A percentile compares a stretch with the other conserved stretches of the same genome.
Conservation (phyloP, 2,329 filamentous ascomycete genomes). For the Sphaerulina populicola region DNA sequence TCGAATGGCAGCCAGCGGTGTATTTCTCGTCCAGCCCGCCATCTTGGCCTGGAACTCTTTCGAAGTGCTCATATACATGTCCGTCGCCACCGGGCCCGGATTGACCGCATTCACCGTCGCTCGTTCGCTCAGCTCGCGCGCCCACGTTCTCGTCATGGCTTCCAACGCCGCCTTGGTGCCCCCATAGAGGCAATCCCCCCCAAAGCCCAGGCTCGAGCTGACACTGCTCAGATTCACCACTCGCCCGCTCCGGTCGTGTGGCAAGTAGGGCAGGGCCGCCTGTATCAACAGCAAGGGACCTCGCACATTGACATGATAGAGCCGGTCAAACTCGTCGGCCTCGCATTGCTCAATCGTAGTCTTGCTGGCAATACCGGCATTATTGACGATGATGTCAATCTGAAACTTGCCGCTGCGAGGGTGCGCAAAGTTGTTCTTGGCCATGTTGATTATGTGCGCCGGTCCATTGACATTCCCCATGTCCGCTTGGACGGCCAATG, state of each 20-base stretch:
- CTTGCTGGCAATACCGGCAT: constrained; percentile 64
- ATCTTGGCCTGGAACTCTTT: constrained; percentile 52
- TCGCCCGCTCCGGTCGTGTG: constrained; percentile 56
- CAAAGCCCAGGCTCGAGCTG: constrained; percentile 50
- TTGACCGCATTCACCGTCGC: constrained; percentile 60
- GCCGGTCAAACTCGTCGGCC: constrained; percentile 57
- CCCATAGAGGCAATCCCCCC: constrained; percentile 54
- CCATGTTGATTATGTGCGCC: constrained; percentile 50
- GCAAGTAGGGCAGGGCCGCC: constrained; percentile 62
- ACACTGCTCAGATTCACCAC: constrained; percentile 57
- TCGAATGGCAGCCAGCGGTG: constrained; percentile 57
- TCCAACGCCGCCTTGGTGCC: constrained; percentile 60
- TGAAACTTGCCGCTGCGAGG: constrained; percentile 51
- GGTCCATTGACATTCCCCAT: constrained; percentile 56
- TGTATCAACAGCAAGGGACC: constrained; percentile 72
- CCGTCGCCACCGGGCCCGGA: constrained; percentile 57
- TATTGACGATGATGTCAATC: constrained; percentile 81
- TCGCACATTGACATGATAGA: constrained; percentile 73
- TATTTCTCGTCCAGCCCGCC: constrained; percentile 52
- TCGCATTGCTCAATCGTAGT: constrained; percentile 56
- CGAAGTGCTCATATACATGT: constrained; percentile 53
- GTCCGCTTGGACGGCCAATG: constrained; percentile 61
- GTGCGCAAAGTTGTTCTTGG: constrained; percentile 51
- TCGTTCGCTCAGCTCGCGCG: constrained; percentile 52
- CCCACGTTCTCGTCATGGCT: constrained; percentile 62